phyloP scores from a whole-genome alignment of 1,284 basidiomycete genomes.

The Naganishia liquefaciens region DNA sequence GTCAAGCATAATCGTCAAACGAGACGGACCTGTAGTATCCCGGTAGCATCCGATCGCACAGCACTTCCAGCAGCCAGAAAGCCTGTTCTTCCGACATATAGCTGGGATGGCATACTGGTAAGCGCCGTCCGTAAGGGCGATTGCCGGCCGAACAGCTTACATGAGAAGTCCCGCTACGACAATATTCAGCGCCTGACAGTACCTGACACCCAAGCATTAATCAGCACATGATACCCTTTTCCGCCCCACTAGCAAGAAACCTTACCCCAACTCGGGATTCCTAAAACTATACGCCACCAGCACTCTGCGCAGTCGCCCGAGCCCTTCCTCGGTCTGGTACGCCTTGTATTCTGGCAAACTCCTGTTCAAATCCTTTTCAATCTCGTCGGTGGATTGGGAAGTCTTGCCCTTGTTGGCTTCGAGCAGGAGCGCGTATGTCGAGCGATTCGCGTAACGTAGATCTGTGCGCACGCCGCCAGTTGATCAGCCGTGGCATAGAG shows the following conservation, averaged over 20 bases:
- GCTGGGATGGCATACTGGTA: too few relatives aligned
- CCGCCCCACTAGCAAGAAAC: too few relatives aligned
- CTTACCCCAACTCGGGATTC: constrained; percentile 87
- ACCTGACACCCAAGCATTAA: constrained; percentile 34
- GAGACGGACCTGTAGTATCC: constrained; percentile 89
- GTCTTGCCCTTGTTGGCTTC: constrained; percentile 76
- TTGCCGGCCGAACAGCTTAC: constrained; percentile 30
- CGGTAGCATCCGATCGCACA: constrained; percentile 91
- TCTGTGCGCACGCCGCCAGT: constrained; percentile 43
- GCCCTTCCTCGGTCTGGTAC: constrained; percentile 85
- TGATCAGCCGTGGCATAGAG: neutral
- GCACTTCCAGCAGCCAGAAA: constrained; percentile 94
- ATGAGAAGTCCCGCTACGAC: constrained; percentile 55
- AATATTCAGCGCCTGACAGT: constrained; percentile 84
- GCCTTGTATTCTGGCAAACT: constrained; percentile 92
- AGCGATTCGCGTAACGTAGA: constrained; percentile 83
- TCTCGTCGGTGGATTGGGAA: constrained; percentile 93
- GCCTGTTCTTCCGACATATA: constrained; percentile 99
- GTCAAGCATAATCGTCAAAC: neutral
- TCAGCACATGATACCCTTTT: too few relatives aligned
- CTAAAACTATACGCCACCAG: constrained; percentile 96
- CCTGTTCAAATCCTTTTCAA: constrained; percentile 96
- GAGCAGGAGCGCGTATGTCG: constrained; percentile 77
- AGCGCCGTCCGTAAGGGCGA: constrained; percentile 35
- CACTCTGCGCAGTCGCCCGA: constrained; percentile 80